Evolutionary conservation across 2,329 filamentous ascomycete genomes (phyloP).

Genomic region (Penicillium sp.): DNA sequence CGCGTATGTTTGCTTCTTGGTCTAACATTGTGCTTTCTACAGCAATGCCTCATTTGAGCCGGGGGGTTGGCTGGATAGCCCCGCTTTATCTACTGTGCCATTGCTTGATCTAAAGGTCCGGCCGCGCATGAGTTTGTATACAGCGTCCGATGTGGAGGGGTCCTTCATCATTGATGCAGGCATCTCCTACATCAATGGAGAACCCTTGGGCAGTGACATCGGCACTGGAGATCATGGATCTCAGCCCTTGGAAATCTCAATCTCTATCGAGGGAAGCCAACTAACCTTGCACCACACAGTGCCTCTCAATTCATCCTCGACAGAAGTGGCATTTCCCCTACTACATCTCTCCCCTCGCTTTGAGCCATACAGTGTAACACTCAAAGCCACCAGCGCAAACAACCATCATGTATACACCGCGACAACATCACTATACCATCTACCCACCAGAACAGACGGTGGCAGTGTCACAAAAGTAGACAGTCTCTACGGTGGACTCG

Average conservation of each 20-base stretch:
- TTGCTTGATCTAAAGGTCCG: conserved; percentile 47
- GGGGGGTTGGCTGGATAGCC: conserved; percentile 48
- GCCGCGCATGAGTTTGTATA: conserved; percentile 51
- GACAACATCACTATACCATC: conserved; percentile 39
- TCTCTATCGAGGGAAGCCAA: conserved; percentile 22
- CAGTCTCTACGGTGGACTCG: conserved; percentile 47
- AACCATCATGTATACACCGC: conserved; percentile 36
- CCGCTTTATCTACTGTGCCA: conserved; percentile 34
- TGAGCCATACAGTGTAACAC: conserved; percentile 39
- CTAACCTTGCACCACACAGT: conserved; percentile 27
- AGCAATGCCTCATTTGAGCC: conserved; percentile 51
- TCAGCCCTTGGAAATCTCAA: conserved; percentile 30
- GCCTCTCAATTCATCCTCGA: conserved; percentile 38
- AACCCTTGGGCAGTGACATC: conserved; percentile 24
- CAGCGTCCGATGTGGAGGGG: conserved; percentile 39
- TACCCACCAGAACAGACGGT: conserved; percentile 43
- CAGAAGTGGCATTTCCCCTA: conserved; percentile 39
- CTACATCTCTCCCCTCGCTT: conserved; percentile 26
- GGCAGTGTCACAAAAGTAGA: conserved; percentile 52
- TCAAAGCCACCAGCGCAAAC: conserved; percentile 33
- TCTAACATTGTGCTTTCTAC: not conserved
- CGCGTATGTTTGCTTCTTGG: not conserved
- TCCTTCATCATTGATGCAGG: conserved; percentile 46
- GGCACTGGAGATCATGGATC: conserved; percentile 14
- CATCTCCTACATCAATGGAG: conserved; percentile 41